Evolutionary conservation across 2,329 filamentous ascomycete genomes (phyloP).

Genomic region (Boeremia exigua): DNA sequence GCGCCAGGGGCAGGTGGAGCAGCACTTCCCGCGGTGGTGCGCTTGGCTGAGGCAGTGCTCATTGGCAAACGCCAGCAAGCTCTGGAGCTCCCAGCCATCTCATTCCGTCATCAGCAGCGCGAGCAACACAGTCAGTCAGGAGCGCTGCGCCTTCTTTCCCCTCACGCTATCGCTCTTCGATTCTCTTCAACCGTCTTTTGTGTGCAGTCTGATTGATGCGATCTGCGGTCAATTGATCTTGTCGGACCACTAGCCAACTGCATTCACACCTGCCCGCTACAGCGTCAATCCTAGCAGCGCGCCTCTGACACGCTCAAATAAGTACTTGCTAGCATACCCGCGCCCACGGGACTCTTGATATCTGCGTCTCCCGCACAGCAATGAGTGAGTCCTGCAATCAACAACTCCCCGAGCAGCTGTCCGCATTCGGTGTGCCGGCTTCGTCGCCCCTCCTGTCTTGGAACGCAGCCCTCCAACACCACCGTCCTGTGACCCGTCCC

Average conservation of each 20-base stretch:
- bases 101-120: constrained; percentile 13
- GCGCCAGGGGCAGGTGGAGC: constrained; percentile 21
- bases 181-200: constrained; percentile 1
- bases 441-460: constrained; percentile 8
- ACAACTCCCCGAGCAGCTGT: constrained; percentile 1
- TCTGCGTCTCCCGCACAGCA: constrained; percentile 13
- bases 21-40: constrained; percentile 5
- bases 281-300: constrained; percentile 7
- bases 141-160: constrained; percentile 15
- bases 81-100: constrained; percentile 13
- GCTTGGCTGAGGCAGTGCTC: constrained; percentile 19
- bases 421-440: constrained; percentile 12
- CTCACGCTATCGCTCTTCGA: constrained; percentile 10
- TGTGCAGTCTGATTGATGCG: constrained; percentile 8
- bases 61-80: constrained; percentile 10
- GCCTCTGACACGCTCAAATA: constrained; percentile 13
- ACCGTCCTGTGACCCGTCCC: constrained; percentile 1
- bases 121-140: neutral
- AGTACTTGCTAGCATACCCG: constrained; percentile 8
- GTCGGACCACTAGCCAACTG: constrained; percentile 7
- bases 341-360: neutral
- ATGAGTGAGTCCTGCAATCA: constrained; percentile 17
- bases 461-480: constrained; percentile 1
- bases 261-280: constrained; percentile 11
- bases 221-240: constrained; percentile 4